Percentiles rank a stretch among this genome's conserved stretches.
Conservation (phyloP, 1,284 basidiomycete genomes). For the Ganoderma sinense region DNA sequence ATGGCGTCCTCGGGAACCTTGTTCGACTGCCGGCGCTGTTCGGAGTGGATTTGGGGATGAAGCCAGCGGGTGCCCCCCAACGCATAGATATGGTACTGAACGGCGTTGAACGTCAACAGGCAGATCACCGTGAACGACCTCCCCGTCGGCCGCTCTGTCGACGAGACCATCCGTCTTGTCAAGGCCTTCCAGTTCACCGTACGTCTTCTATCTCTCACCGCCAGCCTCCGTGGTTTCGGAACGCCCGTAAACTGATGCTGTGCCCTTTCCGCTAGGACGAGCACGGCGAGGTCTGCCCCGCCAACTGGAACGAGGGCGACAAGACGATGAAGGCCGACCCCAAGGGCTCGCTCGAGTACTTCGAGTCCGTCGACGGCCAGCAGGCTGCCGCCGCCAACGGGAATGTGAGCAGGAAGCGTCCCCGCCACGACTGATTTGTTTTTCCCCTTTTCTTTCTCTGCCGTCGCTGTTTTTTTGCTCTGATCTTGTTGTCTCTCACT, state of each 20-base stretch:
- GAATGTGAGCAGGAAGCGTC: slow-evolving; percentile 44
- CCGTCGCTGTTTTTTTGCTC: neutral
- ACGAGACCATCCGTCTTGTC: slow-evolving; percentile 88
- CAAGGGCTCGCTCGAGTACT: slow-evolving; percentile 79
- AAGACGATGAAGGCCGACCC: slow-evolving; percentile 85
- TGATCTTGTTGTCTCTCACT: slow-evolving; percentile 4
- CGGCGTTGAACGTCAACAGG: slow-evolving; percentile 42
- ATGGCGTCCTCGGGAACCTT: neutral
- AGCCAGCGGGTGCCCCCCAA: neutral
- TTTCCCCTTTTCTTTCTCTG: slow-evolving; percentile 25
- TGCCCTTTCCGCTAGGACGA: slow-evolving; percentile 60
- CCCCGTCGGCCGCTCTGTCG: slow-evolving; percentile 90
- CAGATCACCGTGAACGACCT: slow-evolving; percentile 91
- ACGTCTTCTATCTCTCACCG: slow-evolving; percentile 33
- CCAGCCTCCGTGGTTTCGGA: no score
- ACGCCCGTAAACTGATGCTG: neutral
- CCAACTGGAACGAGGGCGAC: slow-evolving; percentile 81
- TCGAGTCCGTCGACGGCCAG: slow-evolving; percentile 48
- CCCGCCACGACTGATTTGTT: slow-evolving; percentile 40
- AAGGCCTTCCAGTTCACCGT: slow-evolving; percentile 93
- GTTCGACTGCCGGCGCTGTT: slow-evolving; percentile 8
- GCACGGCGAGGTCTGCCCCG: slow-evolving; percentile 91
- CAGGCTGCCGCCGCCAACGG: slow-evolving; percentile 36
- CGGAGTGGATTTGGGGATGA: neutral
- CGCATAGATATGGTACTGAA: neutral